A percentile compares a stretch with the other conserved stretches of the same genome.
Evolutionary conservation across 2,329 filamentous ascomycete species (phyloP).

Genomic region (Epichloe brachyelytri): DNA sequence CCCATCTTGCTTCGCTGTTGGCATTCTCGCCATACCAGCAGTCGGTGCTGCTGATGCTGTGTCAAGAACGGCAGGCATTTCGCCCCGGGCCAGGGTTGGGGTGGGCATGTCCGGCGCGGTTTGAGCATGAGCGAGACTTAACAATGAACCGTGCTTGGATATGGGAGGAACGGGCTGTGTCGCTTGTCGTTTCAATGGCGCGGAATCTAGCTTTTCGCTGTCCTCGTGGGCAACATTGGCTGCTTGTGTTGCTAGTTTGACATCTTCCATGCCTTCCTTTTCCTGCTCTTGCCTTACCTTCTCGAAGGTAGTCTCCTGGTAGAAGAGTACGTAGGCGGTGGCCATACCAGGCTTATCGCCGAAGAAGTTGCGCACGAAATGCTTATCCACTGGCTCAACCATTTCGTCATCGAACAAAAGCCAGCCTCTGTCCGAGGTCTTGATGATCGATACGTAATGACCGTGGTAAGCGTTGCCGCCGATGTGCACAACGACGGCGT

Average conservation of each 20-base stretch:
- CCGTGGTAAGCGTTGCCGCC: conserved; percentile 94
- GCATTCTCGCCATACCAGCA: conserved; percentile 9
- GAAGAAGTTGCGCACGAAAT: conserved; percentile 94
- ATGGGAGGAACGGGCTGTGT: conserved; percentile 34
- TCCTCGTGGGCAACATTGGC: conserved; percentile 41
- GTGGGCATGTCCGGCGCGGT: conserved; percentile 40
- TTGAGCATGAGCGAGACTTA: conserved; percentile 50
- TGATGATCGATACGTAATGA: conserved; percentile 95
- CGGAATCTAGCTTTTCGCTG: conserved; percentile 30
- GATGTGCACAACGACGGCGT: conserved; percentile 94
- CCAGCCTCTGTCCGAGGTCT: conserved; percentile 93
- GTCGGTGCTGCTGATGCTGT: background rate
- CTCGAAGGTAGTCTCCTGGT: conserved; percentile 74
- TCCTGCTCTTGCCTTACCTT: conserved; percentile 67
- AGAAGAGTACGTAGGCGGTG: conserved; percentile 94
- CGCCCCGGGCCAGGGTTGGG: conserved; percentile 6
- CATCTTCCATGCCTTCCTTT: conserved; percentile 57
- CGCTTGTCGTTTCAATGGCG: conserved; percentile 34
- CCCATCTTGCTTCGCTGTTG: conserved; percentile 14
- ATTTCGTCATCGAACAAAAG: conserved; percentile 95
- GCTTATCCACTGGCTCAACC: conserved; percentile 94
- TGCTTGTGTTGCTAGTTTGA: conserved; percentile 40
- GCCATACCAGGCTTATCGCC: conserved; percentile 84
- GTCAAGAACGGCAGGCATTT: conserved; percentile 8
- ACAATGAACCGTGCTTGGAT: conserved; percentile 38